Conservation (phyloP, 169 alveolate species). For the Cryptosporidium bovis region DNA sequence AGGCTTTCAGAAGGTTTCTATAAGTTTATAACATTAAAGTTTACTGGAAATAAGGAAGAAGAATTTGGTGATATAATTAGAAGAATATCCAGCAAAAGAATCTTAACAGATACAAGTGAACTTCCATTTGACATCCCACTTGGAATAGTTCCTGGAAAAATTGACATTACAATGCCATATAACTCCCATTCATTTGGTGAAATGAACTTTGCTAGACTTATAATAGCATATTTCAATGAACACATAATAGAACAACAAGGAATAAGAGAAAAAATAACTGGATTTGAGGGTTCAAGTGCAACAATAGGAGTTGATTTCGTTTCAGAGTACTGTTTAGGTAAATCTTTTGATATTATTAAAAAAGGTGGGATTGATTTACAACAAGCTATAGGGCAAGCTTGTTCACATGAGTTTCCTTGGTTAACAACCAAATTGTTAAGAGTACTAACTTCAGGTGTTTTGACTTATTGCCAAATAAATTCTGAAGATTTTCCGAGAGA, state of each 20-base stretch:
- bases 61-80: constrained; percentile 18
- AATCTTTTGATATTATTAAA: constrained; percentile 12
- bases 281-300: background rate
- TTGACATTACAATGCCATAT: constrained; percentile 22
- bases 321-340: constrained; percentile 35
- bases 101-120: constrained; percentile 32
- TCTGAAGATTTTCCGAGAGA: constrained; percentile 28
- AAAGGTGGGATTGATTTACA: constrained; percentile 43
- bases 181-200: constrained; percentile 53
- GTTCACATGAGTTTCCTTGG: constrained; percentile 36
- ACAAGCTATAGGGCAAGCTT: constrained; percentile 35
- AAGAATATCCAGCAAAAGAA: constrained; percentile 28
- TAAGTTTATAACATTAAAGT: constrained; percentile 26
- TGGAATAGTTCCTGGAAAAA: constrained; percentile 50
- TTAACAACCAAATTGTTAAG: constrained; percentile 3
- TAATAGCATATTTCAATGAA: constrained; percentile 58
- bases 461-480: constrained; percentile 54
- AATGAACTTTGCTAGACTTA: constrained; percentile 52
- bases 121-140: constrained; percentile 68
- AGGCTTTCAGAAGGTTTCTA: constrained; percentile 41
- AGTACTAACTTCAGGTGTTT: constrained; percentile 41
- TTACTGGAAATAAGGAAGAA: constrained; percentile 50
- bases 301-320: constrained; percentile 1
- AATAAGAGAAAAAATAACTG: constrained; percentile 7
- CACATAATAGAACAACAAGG: constrained; percentile 33